These are phyloP conservation scores for Fusarium nodosum DNA, from an alignment of 2,329 filamentous ascomycete genomes.

Conservation along the genomic window DNA sequence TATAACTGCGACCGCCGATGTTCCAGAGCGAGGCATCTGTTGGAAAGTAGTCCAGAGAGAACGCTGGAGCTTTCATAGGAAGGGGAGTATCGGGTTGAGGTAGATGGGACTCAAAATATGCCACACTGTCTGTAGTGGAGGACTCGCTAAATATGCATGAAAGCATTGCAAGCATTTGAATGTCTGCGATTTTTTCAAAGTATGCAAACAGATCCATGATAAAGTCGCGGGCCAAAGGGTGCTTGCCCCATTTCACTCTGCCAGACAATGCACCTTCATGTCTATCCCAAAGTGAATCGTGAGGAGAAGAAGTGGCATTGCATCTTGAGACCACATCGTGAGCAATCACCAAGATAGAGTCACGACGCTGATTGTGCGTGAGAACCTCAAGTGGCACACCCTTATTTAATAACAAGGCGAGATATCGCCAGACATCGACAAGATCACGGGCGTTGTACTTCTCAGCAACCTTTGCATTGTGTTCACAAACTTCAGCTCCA, in stretches of 20 bases:
- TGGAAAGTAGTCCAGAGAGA: conserved; percentile 76
- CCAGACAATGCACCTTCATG: conserved; percentile 61
- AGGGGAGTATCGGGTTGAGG: conserved; percentile 73
- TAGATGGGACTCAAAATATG: conserved; percentile 69
- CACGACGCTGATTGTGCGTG: conserved; percentile 64
- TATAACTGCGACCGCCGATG: conserved; percentile 64
- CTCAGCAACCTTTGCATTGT: conserved; percentile 84
- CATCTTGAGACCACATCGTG: conserved; percentile 66
- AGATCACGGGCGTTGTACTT: conserved; percentile 78
- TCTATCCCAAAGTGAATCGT: conserved; percentile 26
- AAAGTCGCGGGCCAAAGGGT: conserved; percentile 73
- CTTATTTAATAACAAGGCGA: conserved; percentile 81
- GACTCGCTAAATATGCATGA: conserved; percentile 77
- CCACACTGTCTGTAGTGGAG: conserved; percentile 66
- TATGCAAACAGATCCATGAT: conserved; percentile 73
- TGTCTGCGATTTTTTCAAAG: conserved; percentile 72
- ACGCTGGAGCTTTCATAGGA: conserved; percentile 74
- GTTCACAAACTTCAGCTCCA: conserved; percentile 82
- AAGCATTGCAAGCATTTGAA: conserved; percentile 80
- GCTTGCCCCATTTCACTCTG: conserved; percentile 76
- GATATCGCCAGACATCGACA: conserved; percentile 85
- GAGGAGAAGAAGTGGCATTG: conserved; percentile 33
- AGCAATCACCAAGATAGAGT: conserved; percentile 78
- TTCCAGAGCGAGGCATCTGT: conserved; percentile 69
- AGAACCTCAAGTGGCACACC: conserved; percentile 79